Conservation (phyloP, 2,329 filamentous ascomycete species). For the Cryphonectria carpinicola region DNA sequence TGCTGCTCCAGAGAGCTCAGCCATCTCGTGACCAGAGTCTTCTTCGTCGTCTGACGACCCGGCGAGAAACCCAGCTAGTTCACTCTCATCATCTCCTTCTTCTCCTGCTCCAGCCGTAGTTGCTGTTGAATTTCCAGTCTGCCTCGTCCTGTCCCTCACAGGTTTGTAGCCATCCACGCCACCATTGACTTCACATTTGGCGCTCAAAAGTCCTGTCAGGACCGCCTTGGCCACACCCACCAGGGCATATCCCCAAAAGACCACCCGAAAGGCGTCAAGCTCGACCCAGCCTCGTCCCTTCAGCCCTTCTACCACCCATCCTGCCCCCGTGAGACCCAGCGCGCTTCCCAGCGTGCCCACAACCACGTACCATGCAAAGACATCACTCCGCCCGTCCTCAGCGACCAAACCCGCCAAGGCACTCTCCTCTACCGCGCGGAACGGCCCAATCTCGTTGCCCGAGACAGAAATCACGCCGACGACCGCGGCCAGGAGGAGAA, state of each 20-base stretch:
- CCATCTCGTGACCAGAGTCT: not conserved
- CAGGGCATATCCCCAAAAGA: constrained; percentile 62
- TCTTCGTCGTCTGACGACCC: constrained; percentile 2
- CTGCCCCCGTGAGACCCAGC: constrained; percentile 60
- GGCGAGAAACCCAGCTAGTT: constrained; percentile 21
- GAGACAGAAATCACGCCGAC: constrained; percentile 65
- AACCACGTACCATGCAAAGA: constrained; percentile 66
- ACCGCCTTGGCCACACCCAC: constrained; percentile 62
- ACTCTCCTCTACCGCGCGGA: constrained; percentile 65
- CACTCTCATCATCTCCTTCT: constrained; percentile 32
- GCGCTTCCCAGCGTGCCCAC: constrained; percentile 64
- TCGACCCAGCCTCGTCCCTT: constrained; percentile 47
- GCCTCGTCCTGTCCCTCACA: constrained; percentile 30
- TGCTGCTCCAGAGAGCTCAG: not conserved
- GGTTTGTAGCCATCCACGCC: constrained; percentile 47
- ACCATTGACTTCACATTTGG: constrained; percentile 18
- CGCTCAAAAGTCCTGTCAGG: constrained; percentile 53
- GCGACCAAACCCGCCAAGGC: constrained; percentile 60
- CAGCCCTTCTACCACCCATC: constrained; percentile 61
- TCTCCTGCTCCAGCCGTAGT: constrained; percentile 38
- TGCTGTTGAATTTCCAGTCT: constrained; percentile 2
- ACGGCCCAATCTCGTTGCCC: constrained; percentile 67
- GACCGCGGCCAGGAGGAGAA: constrained; percentile 60
- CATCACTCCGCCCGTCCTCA: constrained; percentile 51
- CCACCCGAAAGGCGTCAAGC: constrained; percentile 53